Conservation (phyloP, 345 rosid genomes). For the Citropsis articulata region DNA sequence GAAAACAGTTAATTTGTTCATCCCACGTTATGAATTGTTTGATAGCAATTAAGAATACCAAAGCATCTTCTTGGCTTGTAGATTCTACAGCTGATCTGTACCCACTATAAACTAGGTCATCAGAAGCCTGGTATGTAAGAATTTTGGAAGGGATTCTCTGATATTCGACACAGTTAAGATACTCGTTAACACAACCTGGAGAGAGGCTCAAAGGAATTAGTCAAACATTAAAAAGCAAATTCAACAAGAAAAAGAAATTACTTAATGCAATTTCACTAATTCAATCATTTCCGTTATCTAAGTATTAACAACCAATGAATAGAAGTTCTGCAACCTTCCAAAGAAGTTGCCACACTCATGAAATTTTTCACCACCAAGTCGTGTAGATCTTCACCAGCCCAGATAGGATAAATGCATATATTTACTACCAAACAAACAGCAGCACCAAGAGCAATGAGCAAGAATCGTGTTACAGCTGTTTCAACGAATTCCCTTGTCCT, state of each 20-base stretch:
- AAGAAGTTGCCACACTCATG: slow-evolving; percentile 71
- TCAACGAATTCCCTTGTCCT: slow-evolving; percentile 68
- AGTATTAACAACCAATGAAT: neutral
- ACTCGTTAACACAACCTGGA: slow-evolving; percentile 71
- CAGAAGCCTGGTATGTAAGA: slow-evolving; percentile 84
- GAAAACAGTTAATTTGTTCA: slow-evolving; percentile 7
- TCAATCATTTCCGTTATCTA: neutral
- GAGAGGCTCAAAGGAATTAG: slow-evolving; percentile 15
- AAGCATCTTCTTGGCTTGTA: slow-evolving; percentile 83
- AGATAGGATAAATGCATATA: slow-evolving; percentile 85
- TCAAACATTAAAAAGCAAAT: slow-evolving; percentile 10
- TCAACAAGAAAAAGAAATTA: neutral
- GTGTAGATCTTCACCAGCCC: slow-evolving; percentile 99
- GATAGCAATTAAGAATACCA: slow-evolving; percentile 44
- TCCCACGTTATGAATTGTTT: neutral
- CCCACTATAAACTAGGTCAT: slow-evolving; percentile 81
- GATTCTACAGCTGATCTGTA: slow-evolving; percentile 91
- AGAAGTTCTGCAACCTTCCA: slow-evolving; percentile 57
- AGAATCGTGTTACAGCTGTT: slow-evolving; percentile 71
- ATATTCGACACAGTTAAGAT: slow-evolving; percentile 68
- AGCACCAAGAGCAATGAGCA: slow-evolving; percentile 88
- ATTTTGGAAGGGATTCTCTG: slow-evolving; percentile 82
- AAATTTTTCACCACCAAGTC: slow-evolving; percentile 82
- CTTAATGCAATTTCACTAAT: neutral
- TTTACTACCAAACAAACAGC: slow-evolving; percentile 70